These are phyloP conservation scores for Saccharomycopsis capsularis DNA, from an alignment of 805 yeast genomes.

Conservation along the genomic window DNA sequence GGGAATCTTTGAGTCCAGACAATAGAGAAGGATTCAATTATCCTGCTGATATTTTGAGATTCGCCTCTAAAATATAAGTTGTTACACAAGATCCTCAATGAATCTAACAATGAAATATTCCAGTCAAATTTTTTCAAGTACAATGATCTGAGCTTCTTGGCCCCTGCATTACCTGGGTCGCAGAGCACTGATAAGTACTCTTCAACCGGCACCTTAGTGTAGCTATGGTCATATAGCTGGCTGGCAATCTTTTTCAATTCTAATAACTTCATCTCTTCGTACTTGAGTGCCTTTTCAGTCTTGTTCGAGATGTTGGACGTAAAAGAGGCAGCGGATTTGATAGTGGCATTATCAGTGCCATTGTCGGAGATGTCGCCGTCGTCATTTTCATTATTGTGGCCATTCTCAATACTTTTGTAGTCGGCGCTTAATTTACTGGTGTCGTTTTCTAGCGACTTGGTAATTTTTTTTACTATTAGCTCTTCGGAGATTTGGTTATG, in stretches of 20 bases:
- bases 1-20: conserved; percentile 20
- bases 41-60: conserved; percentile 90
- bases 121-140: conserved; percentile 19
- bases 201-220: conserved; percentile 16
- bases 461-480: neutral
- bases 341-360: conserved; percentile 13
- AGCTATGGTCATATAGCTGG: conserved; percentile 14
- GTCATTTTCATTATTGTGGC: neutral
- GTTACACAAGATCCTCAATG: conserved; percentile 65
- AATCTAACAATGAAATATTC: conserved; percentile 13
- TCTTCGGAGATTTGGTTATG: neutral
- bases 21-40: conserved; percentile 47
- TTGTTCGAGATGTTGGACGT: conserved; percentile 15
- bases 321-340: conserved; percentile 6
- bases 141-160: conserved; percentile 16
- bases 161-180: conserved; percentile 16
- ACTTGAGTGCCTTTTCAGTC: conserved; percentile 20
- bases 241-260: conserved; percentile 16
- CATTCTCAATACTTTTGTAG: neutral
- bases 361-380: too few relatives aligned
- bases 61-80: conserved; percentile 94
- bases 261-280: conserved; percentile 15
- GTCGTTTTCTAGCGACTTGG: neutral
- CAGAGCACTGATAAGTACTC: conserved; percentile 20
- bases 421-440: neutral